phyloP scores from a whole-genome alignment of 2,329 filamentous ascomycete species.

The Gliomastix tumulicola region DNA sequence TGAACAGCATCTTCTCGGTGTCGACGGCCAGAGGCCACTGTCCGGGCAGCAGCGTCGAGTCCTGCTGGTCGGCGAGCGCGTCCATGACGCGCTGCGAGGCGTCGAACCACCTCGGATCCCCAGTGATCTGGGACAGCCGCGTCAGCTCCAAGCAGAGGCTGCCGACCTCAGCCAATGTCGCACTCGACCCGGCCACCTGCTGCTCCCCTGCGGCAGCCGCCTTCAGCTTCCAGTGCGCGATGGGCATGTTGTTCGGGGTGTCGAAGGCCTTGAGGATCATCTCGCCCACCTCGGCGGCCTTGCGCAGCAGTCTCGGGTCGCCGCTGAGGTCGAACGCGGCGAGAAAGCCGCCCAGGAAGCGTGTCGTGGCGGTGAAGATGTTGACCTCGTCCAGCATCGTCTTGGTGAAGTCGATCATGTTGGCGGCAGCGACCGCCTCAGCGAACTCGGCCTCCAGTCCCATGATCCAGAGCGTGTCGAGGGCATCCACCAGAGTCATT shows the following conservation, averaged over 20 bases:
- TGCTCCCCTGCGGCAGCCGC: constrained; percentile 29
- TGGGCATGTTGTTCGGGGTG: constrained; percentile 46
- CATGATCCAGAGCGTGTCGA: constrained; percentile 60
- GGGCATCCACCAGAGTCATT: constrained; percentile 51
- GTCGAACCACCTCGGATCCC: constrained; percentile 68
- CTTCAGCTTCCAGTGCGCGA: constrained; percentile 41
- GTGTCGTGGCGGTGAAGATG: constrained; percentile 48
- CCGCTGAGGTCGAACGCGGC: constrained; percentile 42
- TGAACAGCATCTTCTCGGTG: constrained; percentile 44
- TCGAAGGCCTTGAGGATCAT: constrained; percentile 49
- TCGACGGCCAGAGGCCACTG: constrained; percentile 69
- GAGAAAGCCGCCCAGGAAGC: constrained; percentile 44
- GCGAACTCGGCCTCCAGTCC: constrained; percentile 48
- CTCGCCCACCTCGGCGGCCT: constrained; percentile 44
- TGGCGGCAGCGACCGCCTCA: constrained; percentile 40
- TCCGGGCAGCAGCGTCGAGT: constrained; percentile 63
- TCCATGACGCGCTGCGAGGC: constrained; percentile 68
- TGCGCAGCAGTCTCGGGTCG: constrained; percentile 35
- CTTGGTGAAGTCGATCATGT: constrained; percentile 43
- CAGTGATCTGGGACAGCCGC: constrained; percentile 65
- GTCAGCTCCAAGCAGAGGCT: constrained; percentile 72
- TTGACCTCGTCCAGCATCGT: constrained; percentile 35
- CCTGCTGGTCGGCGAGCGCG: constrained; percentile 61
- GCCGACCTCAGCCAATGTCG: constrained; percentile 40
- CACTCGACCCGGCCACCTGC: constrained; percentile 44